A percentile compares a stretch with the other conserved stretches of the same genome.
Evolutionary conservation across 306 rosid species (phyloP).

Genomic region (Pyrus communis): DNA sequence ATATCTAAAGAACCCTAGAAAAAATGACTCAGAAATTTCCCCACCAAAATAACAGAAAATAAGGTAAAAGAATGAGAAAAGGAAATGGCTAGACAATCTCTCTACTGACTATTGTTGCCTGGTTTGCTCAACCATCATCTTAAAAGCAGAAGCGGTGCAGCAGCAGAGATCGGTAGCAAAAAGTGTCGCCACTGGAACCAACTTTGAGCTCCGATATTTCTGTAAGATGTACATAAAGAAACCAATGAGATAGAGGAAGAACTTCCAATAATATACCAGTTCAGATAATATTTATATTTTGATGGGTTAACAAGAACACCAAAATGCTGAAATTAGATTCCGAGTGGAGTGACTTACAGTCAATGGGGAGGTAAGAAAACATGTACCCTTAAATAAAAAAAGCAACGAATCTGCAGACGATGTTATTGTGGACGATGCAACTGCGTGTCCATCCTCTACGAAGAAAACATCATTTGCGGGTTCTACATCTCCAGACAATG

Average conservation of each 20-base stretch:
- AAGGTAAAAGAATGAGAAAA: neutral
- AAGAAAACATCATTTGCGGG: neutral
- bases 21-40: neutral
- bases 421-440: constrained; percentile 21
- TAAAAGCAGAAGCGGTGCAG: constrained; percentile 39
- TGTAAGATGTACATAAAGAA: constrained; percentile 30
- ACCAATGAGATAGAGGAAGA: neutral
- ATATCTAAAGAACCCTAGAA: too few species aligned
- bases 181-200: neutral
- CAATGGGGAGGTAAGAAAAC: neutral
- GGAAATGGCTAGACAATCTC: neutral
- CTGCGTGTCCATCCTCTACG: neutral
- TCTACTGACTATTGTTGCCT: neutral
- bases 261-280: neutral
- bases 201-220: constrained; percentile 29
- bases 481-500: neutral
- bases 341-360: neutral
- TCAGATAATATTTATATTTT: neutral
- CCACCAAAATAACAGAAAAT: neutral
- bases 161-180: constrained; percentile 28
- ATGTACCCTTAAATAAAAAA: constrained; percentile 52
- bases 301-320: neutral
- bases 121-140: constrained; percentile 24
- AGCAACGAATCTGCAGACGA: constrained; percentile 50
- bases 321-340: neutral